Evolutionary conservation across 1,284 basidiomycete genomes (phyloP).

Genomic region (Tetrapyrgos nigripes): DNA sequence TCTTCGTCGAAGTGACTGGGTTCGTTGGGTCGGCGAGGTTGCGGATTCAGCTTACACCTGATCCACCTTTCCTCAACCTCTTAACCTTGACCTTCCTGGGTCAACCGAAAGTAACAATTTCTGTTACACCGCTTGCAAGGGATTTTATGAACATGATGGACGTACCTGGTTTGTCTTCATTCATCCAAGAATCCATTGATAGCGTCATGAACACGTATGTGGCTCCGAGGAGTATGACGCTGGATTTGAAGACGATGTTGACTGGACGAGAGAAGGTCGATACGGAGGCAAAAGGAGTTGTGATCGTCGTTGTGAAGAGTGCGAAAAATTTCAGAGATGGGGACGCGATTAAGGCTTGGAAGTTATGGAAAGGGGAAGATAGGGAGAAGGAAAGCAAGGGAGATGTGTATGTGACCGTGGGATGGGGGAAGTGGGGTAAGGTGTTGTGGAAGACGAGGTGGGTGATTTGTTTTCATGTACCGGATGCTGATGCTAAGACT

Average conservation of each 20-base stretch:
- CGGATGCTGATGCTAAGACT: background rate
- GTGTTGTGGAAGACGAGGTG: conserved; percentile 74
- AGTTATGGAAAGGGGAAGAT: conserved; percentile 35
- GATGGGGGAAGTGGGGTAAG: conserved; percentile 61
- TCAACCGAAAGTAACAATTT: conserved; percentile 77
- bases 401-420: conserved; percentile 45
- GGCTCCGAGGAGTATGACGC: conserved; percentile 75
- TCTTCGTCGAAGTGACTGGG: conserved; percentile 85
- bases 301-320: conserved; percentile 72
- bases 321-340: conserved; percentile 71
- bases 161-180: conserved; percentile 77
- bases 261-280: conserved; percentile 72
- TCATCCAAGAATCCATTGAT: conserved; percentile 80
- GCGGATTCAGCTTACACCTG: conserved; percentile 82
- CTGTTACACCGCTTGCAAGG: conserved; percentile 74
- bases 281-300: conserved; percentile 70
- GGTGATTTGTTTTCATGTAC: conserved; percentile 4
- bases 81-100: conserved; percentile 75
- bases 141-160: conserved; percentile 83
- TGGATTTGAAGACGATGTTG: conserved; percentile 73
- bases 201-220: conserved; percentile 66
- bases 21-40: conserved; percentile 76
- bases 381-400: conserved; percentile 34
- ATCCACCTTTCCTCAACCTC: conserved; percentile 61
- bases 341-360: conserved; percentile 37